These are phyloP conservation scores for Neurospora sp. DNA, from an alignment of 2,329 filamentous ascomycete genomes.

Conservation along the genomic window DNA sequence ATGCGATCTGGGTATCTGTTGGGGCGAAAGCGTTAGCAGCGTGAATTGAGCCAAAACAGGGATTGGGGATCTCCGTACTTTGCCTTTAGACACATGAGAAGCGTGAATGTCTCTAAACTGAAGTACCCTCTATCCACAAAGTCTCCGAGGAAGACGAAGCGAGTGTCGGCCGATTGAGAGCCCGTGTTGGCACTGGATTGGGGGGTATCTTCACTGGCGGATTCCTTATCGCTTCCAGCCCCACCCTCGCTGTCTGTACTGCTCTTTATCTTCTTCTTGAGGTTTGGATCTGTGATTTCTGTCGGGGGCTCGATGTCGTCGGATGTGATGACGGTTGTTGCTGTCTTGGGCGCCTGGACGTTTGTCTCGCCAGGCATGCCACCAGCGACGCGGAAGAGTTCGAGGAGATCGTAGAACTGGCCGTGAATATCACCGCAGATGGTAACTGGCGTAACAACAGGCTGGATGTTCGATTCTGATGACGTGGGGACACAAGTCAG, in stretches of 20 bases:
- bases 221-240: conserved; percentile 19
- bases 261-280: conserved; percentile 74
- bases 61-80: conserved; percentile 33
- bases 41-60: neutral
- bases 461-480: conserved; percentile 94
- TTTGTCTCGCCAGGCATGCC: conserved; percentile 85
- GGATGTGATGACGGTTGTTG: conserved; percentile 70
- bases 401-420: conserved; percentile 95
- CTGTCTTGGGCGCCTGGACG: conserved; percentile 56
- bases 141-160: conserved; percentile 63
- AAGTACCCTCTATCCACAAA: conserved; percentile 98
- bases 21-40: conserved; percentile 9
- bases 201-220: conserved; percentile 23
- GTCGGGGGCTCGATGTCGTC: conserved; percentile 87
- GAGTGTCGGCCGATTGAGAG: conserved; percentile 41
- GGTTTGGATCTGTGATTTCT: conserved; percentile 77
- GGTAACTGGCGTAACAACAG: conserved; percentile 92
- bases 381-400: conserved; percentile 91
- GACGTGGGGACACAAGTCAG: conserved; percentile 10
- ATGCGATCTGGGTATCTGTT: conserved; percentile 89
- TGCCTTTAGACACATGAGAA: conserved; percentile 88
- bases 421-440: conserved; percentile 98
- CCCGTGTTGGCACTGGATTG: conserved; percentile 26
- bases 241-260: conserved; percentile 32
- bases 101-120: conserved; percentile 93